phyloP scores from a whole-genome alignment of 2,329 filamentous ascomycete genomes.

The Keithomyces neogunnii region DNA sequence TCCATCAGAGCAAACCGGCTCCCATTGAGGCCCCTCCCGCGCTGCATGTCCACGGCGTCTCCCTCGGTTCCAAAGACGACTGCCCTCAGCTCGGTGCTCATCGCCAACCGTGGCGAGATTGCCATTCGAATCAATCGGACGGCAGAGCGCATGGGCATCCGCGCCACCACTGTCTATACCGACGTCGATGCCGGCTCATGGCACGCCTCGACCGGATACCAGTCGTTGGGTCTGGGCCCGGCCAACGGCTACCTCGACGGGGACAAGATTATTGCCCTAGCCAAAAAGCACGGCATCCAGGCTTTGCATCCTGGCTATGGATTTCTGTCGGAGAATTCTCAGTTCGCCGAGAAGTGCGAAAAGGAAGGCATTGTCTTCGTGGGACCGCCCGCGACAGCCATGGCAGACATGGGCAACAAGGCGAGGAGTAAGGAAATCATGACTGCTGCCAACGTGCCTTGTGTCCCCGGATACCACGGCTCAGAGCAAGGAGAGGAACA shows the following conservation, averaged over 20 bases:
- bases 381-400: conserved; percentile 75
- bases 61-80: conserved; percentile 27
- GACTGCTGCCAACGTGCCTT: conserved; percentile 88
- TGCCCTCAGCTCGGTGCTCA: conserved; percentile 71
- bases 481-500: conserved; percentile 61
- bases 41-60: conserved; percentile 19
- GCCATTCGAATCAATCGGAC: conserved; percentile 88
- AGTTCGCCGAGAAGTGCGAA: conserved; percentile 79
- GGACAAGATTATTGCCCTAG: conserved; percentile 81
- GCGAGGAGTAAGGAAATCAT: conserved; percentile 93
- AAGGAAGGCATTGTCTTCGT: conserved; percentile 91
- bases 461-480: conserved; percentile 94
- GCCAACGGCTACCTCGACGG: conserved; percentile 88
- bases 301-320: conserved; percentile 96
- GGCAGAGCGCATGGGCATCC: conserved; percentile 79
- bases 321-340: conserved; percentile 88
- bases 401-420: conserved; percentile 89
- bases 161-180: conserved; percentile 90
- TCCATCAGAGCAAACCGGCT: conserved; percentile 44
- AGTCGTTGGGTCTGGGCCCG: conserved; percentile 74
- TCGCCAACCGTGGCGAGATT: conserved; percentile 96
- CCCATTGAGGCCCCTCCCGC: conserved; percentile 36
- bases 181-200: conserved; percentile 81
- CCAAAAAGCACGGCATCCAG: conserved; percentile 77
- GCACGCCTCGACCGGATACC: conserved; percentile 78